Base-by-base conservation (phyloP, 345 rosid species). In the Rhodamnia argentea region DNA sequence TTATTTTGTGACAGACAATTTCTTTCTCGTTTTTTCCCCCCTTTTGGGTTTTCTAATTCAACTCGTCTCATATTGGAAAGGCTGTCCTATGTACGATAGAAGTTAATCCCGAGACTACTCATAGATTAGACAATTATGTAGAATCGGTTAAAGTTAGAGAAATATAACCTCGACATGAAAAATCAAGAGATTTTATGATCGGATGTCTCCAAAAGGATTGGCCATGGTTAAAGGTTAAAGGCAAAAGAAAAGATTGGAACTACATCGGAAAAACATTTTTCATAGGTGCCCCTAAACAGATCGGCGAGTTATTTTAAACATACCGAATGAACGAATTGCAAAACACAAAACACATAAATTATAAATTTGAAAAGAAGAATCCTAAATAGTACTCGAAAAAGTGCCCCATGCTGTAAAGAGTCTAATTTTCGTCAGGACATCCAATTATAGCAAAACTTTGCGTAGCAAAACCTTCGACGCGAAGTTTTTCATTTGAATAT, bases 301-400 rank as follows among this genome's bases (percentile, higher is more conserved):
- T 3, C 10, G 7, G 26, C 37, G 24, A 37, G 18, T 18, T 37
- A 2, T 18, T 10, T 70, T 37, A 23, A 70, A 37, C 24, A 55
- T 7, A 14, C 6, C 6, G 18, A 52, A 4, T 52, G 18, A 53
- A 55, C 0, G 6, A 0, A 32, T 37, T 70, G 14, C 22, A 70
- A 70, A 70, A 70, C 5, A 22, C 11, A 24, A 37, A 0, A 42
- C 2, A 0, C 47, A 18, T 18, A 2, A 23, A 70, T 70, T 37
- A 4, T 70, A 10, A 70, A 70, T 70, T 0, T 70, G 2, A 70
- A 70, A 70, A 37, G 24, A 70, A 14, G 26, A 37, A 37, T 20
- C 81, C 81, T 10, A 70, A 70, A 9, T 37, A 70, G 40, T 18
- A 18, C 26, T 37, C 13, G 4, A 18, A 37, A 32, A 20, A 4